Evolutionary conservation across 202 grass and related monocot genomes (phyloP), one percentile per base, ranked within the genome.

Genomic region (Panicum hallii): DNA sequence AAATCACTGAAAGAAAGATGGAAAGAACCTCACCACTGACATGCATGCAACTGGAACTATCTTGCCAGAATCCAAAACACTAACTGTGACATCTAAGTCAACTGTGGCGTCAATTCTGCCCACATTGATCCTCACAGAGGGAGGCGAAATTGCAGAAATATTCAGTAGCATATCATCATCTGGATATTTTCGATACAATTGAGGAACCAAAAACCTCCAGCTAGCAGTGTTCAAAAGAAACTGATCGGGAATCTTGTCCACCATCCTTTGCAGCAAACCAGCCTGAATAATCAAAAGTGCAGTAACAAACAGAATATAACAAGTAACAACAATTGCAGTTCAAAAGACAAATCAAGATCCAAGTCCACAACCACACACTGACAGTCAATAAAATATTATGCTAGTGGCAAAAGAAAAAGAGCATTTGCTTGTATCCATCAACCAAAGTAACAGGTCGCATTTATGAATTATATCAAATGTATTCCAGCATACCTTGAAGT

Each of bases 171-270:
- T 93, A 74, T 92, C 86, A 78, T 95, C 82, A 73, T 94, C 85
- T 75, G 90, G 96, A 85, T 94, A 99, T 71, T 88, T 82, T 49
- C 30, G 72, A 70, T 95, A 99, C 58, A 99, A 82, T 61, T 36
- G 84, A 36, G 96, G 96, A 94, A 99, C 90, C 10, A 99, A 75
- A 89, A 92, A 91, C 47, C 89, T 90, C 93, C 93, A 99, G 72
- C 82, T 95, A 84, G 91, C 91, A 61, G 96, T 99, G 56, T 94
- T 99, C 74, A 99, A 77, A 82, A 99, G 87, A 78, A 89, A 87
- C 67, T 99, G 93, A 75, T 92, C 84, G 64, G 93, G 86, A 88
- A 99, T 64, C 70, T 89, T 90, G 81, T 99, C 88, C 43, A 99
- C 96, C 50, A 91, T 83, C 70, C 54, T 86, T 89, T 88, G 83